A percentile compares a stretch with the other conserved stretches of the same genome.
phyloP scores from a whole-genome alignment of 2,329 filamentous ascomycete species.

The Fonsecaea multimorphosa region DNA sequence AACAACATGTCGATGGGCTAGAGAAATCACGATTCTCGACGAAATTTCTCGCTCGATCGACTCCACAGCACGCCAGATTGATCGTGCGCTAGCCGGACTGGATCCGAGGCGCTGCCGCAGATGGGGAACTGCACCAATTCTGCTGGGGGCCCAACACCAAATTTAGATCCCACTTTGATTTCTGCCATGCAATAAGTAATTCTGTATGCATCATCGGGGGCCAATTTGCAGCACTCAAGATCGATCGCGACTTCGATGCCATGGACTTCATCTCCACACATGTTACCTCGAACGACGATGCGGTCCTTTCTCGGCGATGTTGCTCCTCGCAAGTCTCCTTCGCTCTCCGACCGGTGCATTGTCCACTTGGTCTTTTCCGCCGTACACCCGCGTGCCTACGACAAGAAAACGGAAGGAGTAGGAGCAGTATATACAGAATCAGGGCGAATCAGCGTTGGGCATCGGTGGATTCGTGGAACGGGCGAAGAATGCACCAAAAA shows the following conservation, averaged over 20 bases:
- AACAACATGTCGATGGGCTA: not conserved
- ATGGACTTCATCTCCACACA: not conserved
- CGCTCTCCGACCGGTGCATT: not conserved
- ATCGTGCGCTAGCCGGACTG: conserved; percentile 9
- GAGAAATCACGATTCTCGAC: not conserved
- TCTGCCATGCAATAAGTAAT: conserved; percentile 6
- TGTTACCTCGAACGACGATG: not conserved
- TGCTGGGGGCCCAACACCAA: conserved; percentile 27
- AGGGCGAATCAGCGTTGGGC: not conserved
- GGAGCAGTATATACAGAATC: not conserved
- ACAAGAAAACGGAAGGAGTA: not conserved
- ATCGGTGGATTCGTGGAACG: conserved; percentile 6
- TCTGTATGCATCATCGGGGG: not conserved
- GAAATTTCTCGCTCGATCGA: conserved; percentile 2
- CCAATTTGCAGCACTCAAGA: conserved; percentile 1
- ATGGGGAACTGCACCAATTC: conserved; percentile 5
- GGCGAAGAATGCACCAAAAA: conserved; percentile 18
- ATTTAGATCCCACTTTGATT: conserved; percentile 18
- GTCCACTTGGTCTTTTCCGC: not conserved
- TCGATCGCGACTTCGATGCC: not conserved
- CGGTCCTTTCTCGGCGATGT: conserved; percentile 2
- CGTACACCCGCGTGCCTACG: not conserved
- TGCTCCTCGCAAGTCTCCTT: not conserved
- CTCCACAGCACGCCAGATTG: conserved; percentile 5
- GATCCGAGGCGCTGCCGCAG: conserved; percentile 8